These are phyloP conservation scores for Paraphaeosphaeria minitans DNA, from an alignment of 2,329 filamentous ascomycete genomes.

Conservation along the genomic window DNA sequence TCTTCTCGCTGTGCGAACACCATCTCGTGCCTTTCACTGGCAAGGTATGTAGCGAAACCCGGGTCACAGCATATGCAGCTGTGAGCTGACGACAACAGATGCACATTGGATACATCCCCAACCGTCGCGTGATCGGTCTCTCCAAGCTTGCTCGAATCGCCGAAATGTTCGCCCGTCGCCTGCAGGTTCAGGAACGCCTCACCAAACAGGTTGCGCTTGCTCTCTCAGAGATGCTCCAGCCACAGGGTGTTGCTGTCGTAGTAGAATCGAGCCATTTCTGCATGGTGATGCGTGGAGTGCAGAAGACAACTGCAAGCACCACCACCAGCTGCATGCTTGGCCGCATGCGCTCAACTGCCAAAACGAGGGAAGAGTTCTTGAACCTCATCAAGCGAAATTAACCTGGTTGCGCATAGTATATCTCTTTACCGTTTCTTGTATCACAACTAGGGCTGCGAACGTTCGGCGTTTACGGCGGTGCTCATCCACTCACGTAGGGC, in stretches of 20 bases:
- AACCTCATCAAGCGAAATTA: conserved; percentile 62
- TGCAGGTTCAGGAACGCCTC: conserved; percentile 95
- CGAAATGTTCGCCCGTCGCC: conserved; percentile 91
- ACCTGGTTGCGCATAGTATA: conserved; percentile 4
- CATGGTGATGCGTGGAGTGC: conserved; percentile 99
- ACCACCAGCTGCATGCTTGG: conserved; percentile 98
- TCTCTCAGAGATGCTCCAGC: conserved; percentile 88
- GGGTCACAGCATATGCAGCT: not conserved
- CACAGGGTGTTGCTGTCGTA: conserved; percentile 93
- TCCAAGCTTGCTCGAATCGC: conserved; percentile 95
- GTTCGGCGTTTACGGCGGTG: conserved; percentile 26
- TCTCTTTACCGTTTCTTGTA: conserved; percentile 4
- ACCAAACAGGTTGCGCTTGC: conserved; percentile 96
- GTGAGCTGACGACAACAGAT: conserved; percentile 63
- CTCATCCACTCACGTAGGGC: conserved; percentile 39
- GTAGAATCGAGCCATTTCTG: conserved; percentile 97
- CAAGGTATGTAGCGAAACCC: conserved; percentile 66
- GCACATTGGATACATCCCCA: conserved; percentile 98
- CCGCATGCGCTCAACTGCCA: conserved; percentile 88
- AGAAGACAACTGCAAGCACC: conserved; percentile 85
- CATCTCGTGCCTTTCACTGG: conserved; percentile 96
- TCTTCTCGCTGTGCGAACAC: conserved; percentile 94
- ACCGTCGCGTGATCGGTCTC: conserved; percentile 87
- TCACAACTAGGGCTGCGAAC: conserved; percentile 3
- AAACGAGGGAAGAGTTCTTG: conserved; percentile 94